Evolutionary conservation across 2,329 filamentous ascomycete species (phyloP), one percentile per base, ranked within the genome.

Genomic region (Rutstroemia sp.): DNA sequence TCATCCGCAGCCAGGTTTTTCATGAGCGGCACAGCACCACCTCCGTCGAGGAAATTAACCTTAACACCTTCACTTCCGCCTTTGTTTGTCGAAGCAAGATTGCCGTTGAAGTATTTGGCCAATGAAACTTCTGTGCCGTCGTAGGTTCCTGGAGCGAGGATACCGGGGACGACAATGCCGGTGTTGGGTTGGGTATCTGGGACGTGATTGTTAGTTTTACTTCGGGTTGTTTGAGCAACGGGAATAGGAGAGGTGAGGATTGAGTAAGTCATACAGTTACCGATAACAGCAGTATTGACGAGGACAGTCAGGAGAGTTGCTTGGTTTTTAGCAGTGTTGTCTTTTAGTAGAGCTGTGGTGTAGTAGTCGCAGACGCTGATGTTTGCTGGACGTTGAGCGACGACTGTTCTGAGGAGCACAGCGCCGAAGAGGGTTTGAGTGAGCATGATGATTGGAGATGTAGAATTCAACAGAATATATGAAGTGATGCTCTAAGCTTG

Each of bases 241-340:
- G 30, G 42, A 7, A 49, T 6, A 39, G 10, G 6, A 39, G n/a
- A 19, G 8, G 21, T 9, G 17, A 6, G 14, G 14, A 14, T 9
- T 9, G 34, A 27, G 25, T 1, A 25, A 25, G 10, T 58, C 73
- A 61, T 65, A 77, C 76, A 82, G 68, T 82, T 83, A n/a, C 82
- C 82, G 61, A 83, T 81, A 59, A 84, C 79, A 19, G 78, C 82
- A 6, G 80, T 84, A 69, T 84, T 84, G 63, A 85, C 80, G 4
- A 85, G 68, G 1, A 80, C 70, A 2, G 76, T 81, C 63, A 85
- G 63, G 2, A 84, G 71, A 0, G 74, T 77, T 54, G 74, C 70
- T 67, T 86, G 81, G 67, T 82, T 84, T 30, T 72, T 75, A 17
- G 78, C 78, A 39, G 77, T 83, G 72, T 83, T 84, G 40, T 81